Evolutionary conservation across 768 basidiomycete species (phyloP).

Genomic region (Agrocybe chaxingu): DNA sequence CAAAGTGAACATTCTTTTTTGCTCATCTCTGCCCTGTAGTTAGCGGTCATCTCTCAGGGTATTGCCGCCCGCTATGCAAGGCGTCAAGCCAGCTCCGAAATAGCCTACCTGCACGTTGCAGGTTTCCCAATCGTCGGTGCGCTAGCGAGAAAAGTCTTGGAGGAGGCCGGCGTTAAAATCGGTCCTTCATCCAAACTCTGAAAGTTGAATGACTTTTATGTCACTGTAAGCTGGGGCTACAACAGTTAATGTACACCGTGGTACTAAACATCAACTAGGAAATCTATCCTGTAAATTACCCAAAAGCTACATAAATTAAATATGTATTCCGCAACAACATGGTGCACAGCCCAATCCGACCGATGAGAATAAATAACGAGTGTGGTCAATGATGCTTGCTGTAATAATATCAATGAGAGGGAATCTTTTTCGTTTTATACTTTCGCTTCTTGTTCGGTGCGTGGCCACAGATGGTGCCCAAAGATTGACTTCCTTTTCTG

Average conservation of each 20-base stretch:
- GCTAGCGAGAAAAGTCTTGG: conserved; percentile 56
- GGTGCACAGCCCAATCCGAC: background rate
- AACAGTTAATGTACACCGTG: background rate
- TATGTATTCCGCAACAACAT: background rate
- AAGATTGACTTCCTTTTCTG: no score
- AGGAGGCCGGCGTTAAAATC: conserved; percentile 45
- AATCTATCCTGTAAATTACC: no score
- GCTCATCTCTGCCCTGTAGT: conserved; percentile 22
- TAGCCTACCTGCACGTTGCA: conserved; percentile 44
- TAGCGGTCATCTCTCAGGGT: conserved; percentile 83
- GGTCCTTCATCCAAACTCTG: conserved; percentile 29
- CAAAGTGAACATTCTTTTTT: background rate
- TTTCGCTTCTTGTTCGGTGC: no score
- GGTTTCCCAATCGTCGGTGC: conserved; percentile 62
- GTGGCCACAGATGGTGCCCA: no score
- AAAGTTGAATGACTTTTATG: background rate
- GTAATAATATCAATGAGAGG: no score
- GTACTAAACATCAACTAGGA: no score
- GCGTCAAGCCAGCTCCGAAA: conserved; percentile 87
- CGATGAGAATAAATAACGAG: no score
- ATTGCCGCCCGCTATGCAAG: conserved; percentile 85
- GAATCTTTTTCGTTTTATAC: no score
- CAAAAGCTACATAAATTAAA: background rate
- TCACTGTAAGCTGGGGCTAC: background rate
- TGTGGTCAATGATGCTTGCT: no score